Conservation (phyloP, 208 protist species). For the Acanthamoeba triangularis region DNA sequence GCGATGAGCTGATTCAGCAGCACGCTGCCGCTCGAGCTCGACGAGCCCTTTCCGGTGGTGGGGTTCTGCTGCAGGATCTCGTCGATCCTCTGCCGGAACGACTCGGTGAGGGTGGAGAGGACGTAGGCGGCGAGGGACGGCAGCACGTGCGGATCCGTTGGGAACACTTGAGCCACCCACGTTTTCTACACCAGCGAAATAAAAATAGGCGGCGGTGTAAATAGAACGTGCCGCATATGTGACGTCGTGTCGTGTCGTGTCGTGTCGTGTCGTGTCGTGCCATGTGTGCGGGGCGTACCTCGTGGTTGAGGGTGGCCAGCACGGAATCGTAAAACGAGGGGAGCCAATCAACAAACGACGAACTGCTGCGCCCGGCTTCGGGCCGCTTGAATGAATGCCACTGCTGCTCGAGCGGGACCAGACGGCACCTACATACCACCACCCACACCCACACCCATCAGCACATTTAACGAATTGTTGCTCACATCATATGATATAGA, state of each 20-base stretch:
- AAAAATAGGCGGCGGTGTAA: not conserved
- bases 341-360: slow-evolving; percentile 44
- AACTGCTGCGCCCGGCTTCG: not conserved
- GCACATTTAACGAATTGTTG: not conserved
- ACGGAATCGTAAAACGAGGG: slow-evolving; percentile 50
- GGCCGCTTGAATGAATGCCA: slow-evolving; percentile 34
- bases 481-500: not conserved
- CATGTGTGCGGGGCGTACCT: too few relatives aligned
- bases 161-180: slow-evolving; percentile 48
- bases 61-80: not conserved
- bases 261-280: too few relatives aligned
- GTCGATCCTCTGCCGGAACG: slow-evolving; percentile 20
- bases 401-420: slow-evolving; percentile 58
- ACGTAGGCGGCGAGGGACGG: slow-evolving; percentile 27
- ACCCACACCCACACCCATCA: not conserved
- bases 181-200: not conserved
- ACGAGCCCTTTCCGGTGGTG: not conserved
- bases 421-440: not conserved
- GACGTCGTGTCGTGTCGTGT: too few relatives aligned
- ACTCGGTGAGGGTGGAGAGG: not conserved
- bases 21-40: not conserved
- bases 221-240: too few relatives aligned
- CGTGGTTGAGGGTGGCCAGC: not conserved
- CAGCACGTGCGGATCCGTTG: not conserved
- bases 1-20: slow-evolving; percentile 37